phyloP scores from a whole-genome alignment of 306 rosid genomes.

The Quercus glauca region DNA sequence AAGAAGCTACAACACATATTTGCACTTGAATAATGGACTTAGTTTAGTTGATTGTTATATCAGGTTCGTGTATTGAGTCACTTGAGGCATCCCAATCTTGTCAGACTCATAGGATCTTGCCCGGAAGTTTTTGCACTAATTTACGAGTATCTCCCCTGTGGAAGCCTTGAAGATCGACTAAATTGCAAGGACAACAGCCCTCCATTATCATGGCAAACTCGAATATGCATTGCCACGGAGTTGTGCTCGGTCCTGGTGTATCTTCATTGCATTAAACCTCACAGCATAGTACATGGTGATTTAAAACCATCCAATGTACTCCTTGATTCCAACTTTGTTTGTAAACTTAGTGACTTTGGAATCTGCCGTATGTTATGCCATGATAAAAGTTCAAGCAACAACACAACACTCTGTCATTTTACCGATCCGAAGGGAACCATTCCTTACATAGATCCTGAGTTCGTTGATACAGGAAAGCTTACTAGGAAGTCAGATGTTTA shows the following conservation, averaged over 20 bases:
- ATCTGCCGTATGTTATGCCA: slow-evolving; percentile 37
- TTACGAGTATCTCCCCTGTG: slow-evolving; percentile 53
- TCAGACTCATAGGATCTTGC: slow-evolving; percentile 51
- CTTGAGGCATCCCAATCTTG: slow-evolving; percentile 49
- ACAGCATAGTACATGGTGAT: slow-evolving; percentile 50
- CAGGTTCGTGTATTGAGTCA: slow-evolving; percentile 55
- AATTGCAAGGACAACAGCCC: slow-evolving; percentile 44
- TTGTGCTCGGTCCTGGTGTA: slow-evolving; percentile 52
- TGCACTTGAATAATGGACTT: not conserved
- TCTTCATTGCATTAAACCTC: slow-evolving; percentile 53
- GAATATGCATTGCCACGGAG: slow-evolving; percentile 46
- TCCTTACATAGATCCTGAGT: slow-evolving; percentile 49
- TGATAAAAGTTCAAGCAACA: slow-evolving; percentile 21
- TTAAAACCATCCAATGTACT: slow-evolving; percentile 51
- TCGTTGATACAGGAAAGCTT: slow-evolving; percentile 42
- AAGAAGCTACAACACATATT: not conserved
- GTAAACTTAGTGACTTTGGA: slow-evolving; percentile 64
- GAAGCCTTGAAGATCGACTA: slow-evolving; percentile 56
- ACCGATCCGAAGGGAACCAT: slow-evolving; percentile 45
- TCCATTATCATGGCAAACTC: slow-evolving; percentile 53
- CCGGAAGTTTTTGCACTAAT: slow-evolving; percentile 45
- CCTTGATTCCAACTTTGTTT: slow-evolving; percentile 37
- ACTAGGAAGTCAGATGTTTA: slow-evolving; percentile 52
- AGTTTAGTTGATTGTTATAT: not conserved
- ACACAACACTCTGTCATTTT: slow-evolving; percentile 31